Base-by-base conservation (phyloP, 2,329 filamentous ascomycete species). In the Aspergillus fumigatiaffinis region DNA sequence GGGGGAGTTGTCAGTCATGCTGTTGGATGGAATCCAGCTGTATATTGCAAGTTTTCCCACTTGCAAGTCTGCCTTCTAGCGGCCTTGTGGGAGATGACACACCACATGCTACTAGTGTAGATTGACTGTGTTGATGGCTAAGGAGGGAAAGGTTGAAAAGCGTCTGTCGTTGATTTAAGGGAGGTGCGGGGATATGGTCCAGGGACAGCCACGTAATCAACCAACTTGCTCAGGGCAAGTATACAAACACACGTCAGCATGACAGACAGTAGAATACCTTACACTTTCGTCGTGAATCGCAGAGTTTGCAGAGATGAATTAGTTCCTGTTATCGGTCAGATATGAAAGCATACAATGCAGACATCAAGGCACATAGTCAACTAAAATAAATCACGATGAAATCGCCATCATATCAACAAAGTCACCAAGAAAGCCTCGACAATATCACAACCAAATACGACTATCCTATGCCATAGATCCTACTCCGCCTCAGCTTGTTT, bases 401-500 rank as follows among this genome's bases (percentile, higher is more conserved):
- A 23, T 44, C 2, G 3, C 23, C 12, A 47, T 25, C 44, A 47
- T 17, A 25, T 26, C 44, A 47, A 47, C 44, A 25, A 23, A 47
- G 20, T 0, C 21, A 46, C 9, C 28, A 29, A 29, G 4, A 35
- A 35, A 17, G 32, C 4, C 0, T 25, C n/a, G 2, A 26, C 12
- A 47, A 6, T 14, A n/a, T 26, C 21, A 32, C 3, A 32, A 17
- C 10, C n/a, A 14, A 47, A 23, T 6, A 38, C 5, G 5, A 17
- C 32, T 38, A 17, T 23, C 23, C 25, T 14, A 47, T 23, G 7
- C 8, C 23, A 12, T 14, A 21, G 4, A 23, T 17, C 23, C 44
- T 47, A 54, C 21, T 57, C 58, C 25, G 26, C 51, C 4, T 54
- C 54, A 20, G 50, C 53, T 14, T 58, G 54, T 29, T 53, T 59